Evolutionary conservation across 108 stramenopile genomes (phyloP), one percentile per base, ranked within the genome.

Genomic region (Conticribra guillardii): DNA sequence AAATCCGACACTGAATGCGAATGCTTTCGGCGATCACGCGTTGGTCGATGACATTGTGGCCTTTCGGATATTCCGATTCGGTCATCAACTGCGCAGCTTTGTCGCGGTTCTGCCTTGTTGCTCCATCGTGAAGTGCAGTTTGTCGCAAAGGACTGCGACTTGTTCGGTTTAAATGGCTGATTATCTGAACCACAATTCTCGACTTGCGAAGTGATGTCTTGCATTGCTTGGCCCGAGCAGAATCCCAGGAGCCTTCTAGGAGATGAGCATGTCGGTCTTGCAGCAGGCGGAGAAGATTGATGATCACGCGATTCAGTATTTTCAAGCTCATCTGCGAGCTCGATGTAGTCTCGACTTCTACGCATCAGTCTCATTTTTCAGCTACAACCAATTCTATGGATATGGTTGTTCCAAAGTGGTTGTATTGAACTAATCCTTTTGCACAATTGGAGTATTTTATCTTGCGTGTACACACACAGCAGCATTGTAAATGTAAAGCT

Each of bases 151-250:
- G 11, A 41, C 5, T 41, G 5, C 37, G 5, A 41, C 37, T 41
- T 17, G 8, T 57, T 57, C 17, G 56, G 4, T 32, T 16, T 17
- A 8, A 9, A 22, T 22, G 4, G 30, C 9, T 16, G 19, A 22
- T 57, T 57, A 22, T 57, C n/a, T n/a, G n/a, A n/a, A n/a, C n/a
- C 31, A 41, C 11, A 41, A 22, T 57, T 57, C 56, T 29, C 56
- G 9, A 32, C 17, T 29, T 57, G 56, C 3, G 26, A 32, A 57
- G 56, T 28, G 26, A 57, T 28, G 24, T 57, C 19, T 57, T 57
- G 8, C 56, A 28, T 23, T 57, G 56, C 56, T 28, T 57, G 56
- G 16, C 56, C 56, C 8, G 56, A 32, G 56, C 16, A 21, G 27
- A 57, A 7, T 4, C 27, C 56, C 37, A 41, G 5, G 4, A 22